These are phyloP conservation scores for Herpomyces periplanetae DNA, from an alignment of 2,329 filamentous ascomycete species.

Conservation along the genomic window DNA sequence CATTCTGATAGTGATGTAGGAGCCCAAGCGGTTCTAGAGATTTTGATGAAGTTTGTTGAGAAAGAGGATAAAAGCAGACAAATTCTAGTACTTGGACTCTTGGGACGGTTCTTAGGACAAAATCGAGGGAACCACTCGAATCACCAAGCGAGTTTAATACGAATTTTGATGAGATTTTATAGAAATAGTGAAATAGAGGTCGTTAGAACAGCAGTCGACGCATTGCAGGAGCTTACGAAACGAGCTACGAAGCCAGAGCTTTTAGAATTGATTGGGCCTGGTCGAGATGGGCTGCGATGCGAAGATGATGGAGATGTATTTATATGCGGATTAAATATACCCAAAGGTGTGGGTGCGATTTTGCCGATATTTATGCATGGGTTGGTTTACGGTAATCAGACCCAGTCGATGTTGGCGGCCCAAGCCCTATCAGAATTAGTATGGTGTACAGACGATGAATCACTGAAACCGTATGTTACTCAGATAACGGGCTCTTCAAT, in stretches of 20 bases:
- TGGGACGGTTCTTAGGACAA: conserved; percentile 49
- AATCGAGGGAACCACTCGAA: conserved; percentile 60
- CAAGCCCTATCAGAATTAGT: conserved; percentile 82
- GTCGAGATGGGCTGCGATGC: conserved; percentile 42
- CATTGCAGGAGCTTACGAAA: conserved; percentile 52
- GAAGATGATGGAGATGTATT: too few species aligned
- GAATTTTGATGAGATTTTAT: conserved; percentile 58
- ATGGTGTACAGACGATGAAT: conserved; percentile 52
- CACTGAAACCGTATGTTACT: conserved; percentile 73
- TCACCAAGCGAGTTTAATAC: conserved; percentile 82
- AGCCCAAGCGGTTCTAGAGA: conserved; percentile 76
- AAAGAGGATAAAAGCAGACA: conserved; percentile 65
- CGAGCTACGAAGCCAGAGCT: conserved; percentile 84
- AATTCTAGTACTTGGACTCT: conserved; percentile 31
- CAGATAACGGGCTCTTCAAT: conserved; percentile 92
- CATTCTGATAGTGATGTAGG: conserved; percentile 90
- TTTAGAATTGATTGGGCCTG: conserved; percentile 60
- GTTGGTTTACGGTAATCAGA: conserved; percentile 72
- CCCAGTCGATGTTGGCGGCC: conserved; percentile 66
- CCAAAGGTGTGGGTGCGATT: conserved; percentile 86
- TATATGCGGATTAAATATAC: conserved; percentile 42
- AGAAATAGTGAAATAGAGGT: conserved; percentile 49
- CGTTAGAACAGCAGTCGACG: conserved; percentile 58
- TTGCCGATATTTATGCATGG: conserved; percentile 89
- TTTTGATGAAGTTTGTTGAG: conserved; percentile 51